These are phyloP conservation scores for Saccharata proteae DNA, from an alignment of 2,329 filamentous ascomycete genomes.

Conservation along the genomic window DNA sequence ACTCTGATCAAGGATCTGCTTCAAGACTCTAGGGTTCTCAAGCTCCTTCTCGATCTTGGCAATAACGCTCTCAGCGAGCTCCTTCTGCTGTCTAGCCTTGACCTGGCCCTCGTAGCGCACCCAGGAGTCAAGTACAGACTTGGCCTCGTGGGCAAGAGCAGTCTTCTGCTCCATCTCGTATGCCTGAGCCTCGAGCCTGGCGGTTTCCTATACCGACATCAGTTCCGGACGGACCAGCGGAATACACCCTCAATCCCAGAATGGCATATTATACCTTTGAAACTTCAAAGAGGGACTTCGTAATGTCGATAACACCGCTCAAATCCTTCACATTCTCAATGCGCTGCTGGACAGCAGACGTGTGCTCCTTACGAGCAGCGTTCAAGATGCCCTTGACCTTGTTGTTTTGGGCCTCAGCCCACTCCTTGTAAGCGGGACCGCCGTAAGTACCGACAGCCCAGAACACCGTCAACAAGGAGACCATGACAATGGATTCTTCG, in stretches of 20 bases:
- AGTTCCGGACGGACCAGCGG: conserved; percentile 16
- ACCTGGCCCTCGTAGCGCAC: conserved; percentile 97
- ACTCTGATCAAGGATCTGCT: conserved; percentile 97
- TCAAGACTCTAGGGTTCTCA: conserved; percentile 90
- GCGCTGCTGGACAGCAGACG: conserved; percentile 83
- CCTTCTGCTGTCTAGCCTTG: conserved; percentile 96
- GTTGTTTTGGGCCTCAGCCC: conserved; percentile 77
- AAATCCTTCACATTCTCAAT: conserved; percentile 94
- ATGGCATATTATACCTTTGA: conserved; percentile 62
- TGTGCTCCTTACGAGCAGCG: conserved; percentile 87
- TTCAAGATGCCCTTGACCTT: conserved; percentile 96
- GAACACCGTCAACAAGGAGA: conserved; percentile 91
- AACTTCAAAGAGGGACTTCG: conserved; percentile 92
- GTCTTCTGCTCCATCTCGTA: conserved; percentile 97
- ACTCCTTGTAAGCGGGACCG: conserved; percentile 82
- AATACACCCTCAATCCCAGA: conserved; percentile 8
- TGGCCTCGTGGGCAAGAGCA: conserved; percentile 82
- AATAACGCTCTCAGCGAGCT: conserved; percentile 86
- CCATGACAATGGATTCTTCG: conserved; percentile 90
- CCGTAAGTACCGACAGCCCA: conserved; percentile 84
- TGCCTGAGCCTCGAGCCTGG: conserved; percentile 85
- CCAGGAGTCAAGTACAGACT: conserved; percentile 94
- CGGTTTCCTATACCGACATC: conserved; percentile 63
- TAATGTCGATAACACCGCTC: conserved; percentile 86
- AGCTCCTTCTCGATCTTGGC: conserved; percentile 98